Base-by-base conservation (phyloP, 768 basidiomycete genomes). In the Termitomyces sp. region DNA sequence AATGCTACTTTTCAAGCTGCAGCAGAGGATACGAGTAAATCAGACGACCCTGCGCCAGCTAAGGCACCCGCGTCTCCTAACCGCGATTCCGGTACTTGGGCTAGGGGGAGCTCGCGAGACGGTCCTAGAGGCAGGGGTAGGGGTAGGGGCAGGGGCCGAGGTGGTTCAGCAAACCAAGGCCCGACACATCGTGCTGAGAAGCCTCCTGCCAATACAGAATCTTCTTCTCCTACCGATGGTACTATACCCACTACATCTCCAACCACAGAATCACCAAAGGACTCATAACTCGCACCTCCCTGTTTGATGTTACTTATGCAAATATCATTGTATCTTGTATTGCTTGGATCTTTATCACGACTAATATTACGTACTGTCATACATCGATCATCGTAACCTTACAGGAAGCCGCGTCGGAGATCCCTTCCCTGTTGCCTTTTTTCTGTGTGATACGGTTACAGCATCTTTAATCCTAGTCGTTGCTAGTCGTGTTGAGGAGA, bases 141-240 rank as follows among this genome's bases (percentile, higher is more conserved):
- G 26, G 74, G 66, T 16, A 62, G 75, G 26, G 74, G 72, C 3
- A 71, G 75, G 31, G 74, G 74, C 6, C 72, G 75, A 18, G 72
- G 74, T 15, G 72, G 72, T 24, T 46, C 54, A 33, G 44, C 24
- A 15, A 45, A 44, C 24, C 20, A 53, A 52, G 37, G 48, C 31
- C 29, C 54, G 29, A n/a, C 42, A 36, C 58, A 41, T 31, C 36
- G 44, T 42, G 53, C 57, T 45, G 36, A 20, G 13, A 54, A 51
- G 18, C 36, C 55, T 24, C 22, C 45, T 28, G 24, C 31, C 36
- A 31, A 34, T 8, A 24, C 51, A 22, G 55, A 54, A 47, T 24
- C 41, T 44, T 24, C 41, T 44, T 47, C 45, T 39, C 28, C 37
- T 18, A 28, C 41, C 34, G 34, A 50, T 28, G 41, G n/a, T 36